phyloP scores from a whole-genome alignment of 495 filamentous ascomycete genomes.

The Aspergillus ellipticus region DNA sequence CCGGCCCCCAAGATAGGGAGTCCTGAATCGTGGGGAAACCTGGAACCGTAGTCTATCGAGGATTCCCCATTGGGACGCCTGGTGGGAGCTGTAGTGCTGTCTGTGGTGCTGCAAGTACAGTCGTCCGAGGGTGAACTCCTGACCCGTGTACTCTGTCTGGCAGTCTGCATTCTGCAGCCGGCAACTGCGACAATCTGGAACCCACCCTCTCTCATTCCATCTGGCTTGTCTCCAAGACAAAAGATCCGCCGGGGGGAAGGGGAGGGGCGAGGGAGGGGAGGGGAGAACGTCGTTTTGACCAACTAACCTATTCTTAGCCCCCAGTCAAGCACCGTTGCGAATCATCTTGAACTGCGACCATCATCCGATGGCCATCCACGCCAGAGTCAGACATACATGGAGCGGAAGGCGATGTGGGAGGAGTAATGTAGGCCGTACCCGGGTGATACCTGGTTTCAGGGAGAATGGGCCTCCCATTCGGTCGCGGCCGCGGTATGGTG shows the following conservation, averaged over 20 bases:
- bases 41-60: background rate
- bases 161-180: background rate
- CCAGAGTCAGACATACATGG: too few species aligned
- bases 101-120: too few species aligned
- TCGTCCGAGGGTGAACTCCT: background rate
- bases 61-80: background rate
- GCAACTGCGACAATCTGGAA: background rate
- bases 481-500: background rate
- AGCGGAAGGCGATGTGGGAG: too few species aligned
- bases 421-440: too few species aligned
- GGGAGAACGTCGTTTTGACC: too few species aligned
- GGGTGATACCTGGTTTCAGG: background rate
- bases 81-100: conserved; percentile 1
- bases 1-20: background rate
- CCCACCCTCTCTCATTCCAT: too few species aligned
- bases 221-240: too few species aligned
- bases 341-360: background rate
- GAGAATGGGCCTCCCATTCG: background rate
- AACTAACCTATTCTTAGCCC: background rate
- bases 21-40: background rate
- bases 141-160: background rate
- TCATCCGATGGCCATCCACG: background rate
- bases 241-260: background rate
- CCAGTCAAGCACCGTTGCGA: background rate
- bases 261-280: background rate